A percentile compares a stretch with the other conserved stretches of the same genome.
phyloP scores from a whole-genome alignment of 83 land plant genomes.

The Picea abies region DNA sequence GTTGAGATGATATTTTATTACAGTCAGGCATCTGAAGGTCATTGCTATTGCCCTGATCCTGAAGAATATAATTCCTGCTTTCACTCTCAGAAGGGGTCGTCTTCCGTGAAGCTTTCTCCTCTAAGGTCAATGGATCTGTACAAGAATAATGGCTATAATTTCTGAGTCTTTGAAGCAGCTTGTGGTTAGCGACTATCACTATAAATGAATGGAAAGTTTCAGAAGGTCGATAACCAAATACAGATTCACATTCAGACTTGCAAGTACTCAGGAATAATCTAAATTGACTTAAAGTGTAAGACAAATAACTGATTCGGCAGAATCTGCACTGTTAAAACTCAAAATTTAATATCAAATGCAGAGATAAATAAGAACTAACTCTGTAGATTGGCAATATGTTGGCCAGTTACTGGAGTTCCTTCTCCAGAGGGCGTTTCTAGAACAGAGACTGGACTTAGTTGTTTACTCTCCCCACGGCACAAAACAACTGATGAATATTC shows the following conservation, averaged over 20 bases:
- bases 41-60: neutral
- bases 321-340: neutral
- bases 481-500: neutral
- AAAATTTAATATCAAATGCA: neutral
- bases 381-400: neutral
- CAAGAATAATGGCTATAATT: neutral
- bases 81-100: neutral
- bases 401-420: neutral
- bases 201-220: neutral
- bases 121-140: constrained; percentile 3
- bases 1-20: neutral
- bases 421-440: constrained; percentile 12
- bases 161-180: neutral
- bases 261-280: neutral
- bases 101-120: neutral
- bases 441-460: constrained; percentile 33
- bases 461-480: constrained; percentile 20
- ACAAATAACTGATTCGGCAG: neutral
- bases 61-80: neutral
- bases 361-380: neutral
- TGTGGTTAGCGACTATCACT: neutral
- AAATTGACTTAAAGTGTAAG: neutral
- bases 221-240: neutral
- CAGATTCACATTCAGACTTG: neutral
- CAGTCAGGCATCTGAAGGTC: neutral